These are phyloP conservation scores for Backusella sp. DNA, from an alignment of 192 early-diverging fungal species.

Conservation along the genomic window DNA sequence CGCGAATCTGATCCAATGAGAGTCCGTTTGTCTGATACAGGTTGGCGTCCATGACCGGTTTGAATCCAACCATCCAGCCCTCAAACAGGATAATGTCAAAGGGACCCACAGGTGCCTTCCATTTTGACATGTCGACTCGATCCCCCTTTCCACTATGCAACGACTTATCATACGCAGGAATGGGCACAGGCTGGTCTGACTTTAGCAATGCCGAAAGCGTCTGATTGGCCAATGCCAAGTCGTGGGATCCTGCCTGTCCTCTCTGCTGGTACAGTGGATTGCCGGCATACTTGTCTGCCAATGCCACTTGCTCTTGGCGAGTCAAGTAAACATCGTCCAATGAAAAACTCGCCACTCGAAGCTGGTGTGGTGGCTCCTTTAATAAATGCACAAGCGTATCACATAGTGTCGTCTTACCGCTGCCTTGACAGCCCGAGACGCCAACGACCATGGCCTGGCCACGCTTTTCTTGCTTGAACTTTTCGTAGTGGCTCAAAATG, in stretches of 20 bases:
- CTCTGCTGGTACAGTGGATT: conserved; percentile 80
- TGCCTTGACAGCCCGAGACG: conserved; percentile 81
- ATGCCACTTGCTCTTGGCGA: conserved; percentile 55
- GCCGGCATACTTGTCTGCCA: conserved; percentile 38
- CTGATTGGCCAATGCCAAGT: conserved; percentile 59
- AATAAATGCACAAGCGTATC: conserved; percentile 43
- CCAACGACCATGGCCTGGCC: conserved; percentile 66
- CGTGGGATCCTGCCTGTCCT: conserved; percentile 92
- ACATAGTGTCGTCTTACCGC: conserved; percentile 66
- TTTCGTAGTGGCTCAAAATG: conserved; percentile 30
- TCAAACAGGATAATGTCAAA: conserved; percentile 87
- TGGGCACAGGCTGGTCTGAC: conserved; percentile 36
- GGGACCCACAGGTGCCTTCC: conserved; percentile 52
- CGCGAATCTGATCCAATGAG: conserved; percentile 39
- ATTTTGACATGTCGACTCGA: conserved; percentile 55
- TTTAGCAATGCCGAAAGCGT: conserved; percentile 50
- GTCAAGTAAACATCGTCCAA: conserved; percentile 89
- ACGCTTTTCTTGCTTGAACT: neutral
- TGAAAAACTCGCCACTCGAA: conserved; percentile 64
- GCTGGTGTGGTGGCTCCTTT: conserved; percentile 35
- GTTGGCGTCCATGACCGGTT: conserved; percentile 40
- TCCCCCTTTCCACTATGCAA: conserved; percentile 78
- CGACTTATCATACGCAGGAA: conserved; percentile 87
- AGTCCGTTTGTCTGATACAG: conserved; percentile 33
- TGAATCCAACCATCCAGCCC: conserved; percentile 93